Base-by-base conservation (phyloP, 2,329 filamentous ascomycete species). In the Monosporascus cannonballus region DNA sequence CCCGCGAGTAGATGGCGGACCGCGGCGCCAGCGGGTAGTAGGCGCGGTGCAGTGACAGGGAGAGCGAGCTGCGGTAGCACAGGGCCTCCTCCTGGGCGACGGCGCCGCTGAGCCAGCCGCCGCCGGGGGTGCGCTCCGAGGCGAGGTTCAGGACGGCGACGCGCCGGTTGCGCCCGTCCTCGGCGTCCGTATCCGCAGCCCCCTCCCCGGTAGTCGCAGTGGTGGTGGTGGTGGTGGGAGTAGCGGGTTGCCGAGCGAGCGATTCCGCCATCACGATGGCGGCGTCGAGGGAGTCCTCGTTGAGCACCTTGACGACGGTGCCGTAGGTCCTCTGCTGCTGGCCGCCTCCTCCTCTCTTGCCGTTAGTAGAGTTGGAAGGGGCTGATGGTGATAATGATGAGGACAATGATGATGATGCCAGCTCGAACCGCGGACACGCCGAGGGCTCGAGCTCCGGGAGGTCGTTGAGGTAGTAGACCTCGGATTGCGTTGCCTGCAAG, bases 11-110 rank as follows among this genome's bases (percentile, higher is more conserved):
- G n/a, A 69, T 8, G 11, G 58, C 66, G 25, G 56, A 51, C 6
- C 54, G 49, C 4, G 55, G 45, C 22, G n/a, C 34, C 51, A 58
- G 58, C 5, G 61, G 65, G 47, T 66, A 67, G 49, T 64, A 55
- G 4, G 18, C 14, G 39, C 46, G 49, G 41, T 58, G 56, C n/a
- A 76, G 66, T 3, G 70, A 70, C 20, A 65, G 56, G 51, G 64
- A 73, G 18, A 77, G 72, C 0, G 73, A 71, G 46, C 73, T 77
- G 37, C 80, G 74, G 58, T 78, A 79, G 66, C 79, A 84, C n/a
- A 85, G 70, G 15, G 76, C 74, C 70, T 84, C 81, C 68, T 85
- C 81, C 64, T 84, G 81, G 3, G 80, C 81, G 11, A 76, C 61
- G 51, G 77, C 69, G 39, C 80, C 80, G 27, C 68, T 70, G 8